phyloP scores from a whole-genome alignment of 2,329 filamentous ascomycete species.

The Colletotrichum brevisporum region DNA sequence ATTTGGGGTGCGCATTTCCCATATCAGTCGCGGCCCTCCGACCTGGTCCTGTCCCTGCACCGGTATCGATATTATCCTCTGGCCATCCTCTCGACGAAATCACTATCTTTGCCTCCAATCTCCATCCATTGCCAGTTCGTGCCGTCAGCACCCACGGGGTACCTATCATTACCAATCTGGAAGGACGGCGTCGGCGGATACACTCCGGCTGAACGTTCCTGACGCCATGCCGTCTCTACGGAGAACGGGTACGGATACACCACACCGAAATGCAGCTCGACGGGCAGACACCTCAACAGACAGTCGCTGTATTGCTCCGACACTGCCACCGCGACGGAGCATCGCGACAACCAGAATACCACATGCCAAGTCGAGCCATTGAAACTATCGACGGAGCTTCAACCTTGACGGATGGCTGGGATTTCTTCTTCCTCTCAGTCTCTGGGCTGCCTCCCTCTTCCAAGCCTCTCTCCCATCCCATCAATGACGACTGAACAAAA shows the following conservation, averaged over 20 bases:
- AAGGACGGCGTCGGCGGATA: conserved; percentile 4
- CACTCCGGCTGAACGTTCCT: background rate
- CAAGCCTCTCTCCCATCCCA: background rate
- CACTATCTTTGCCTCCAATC: conserved; percentile 11
- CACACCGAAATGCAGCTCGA: background rate
- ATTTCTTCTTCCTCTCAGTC: conserved; percentile 16
- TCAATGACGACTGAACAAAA: background rate
- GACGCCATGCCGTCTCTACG: background rate
- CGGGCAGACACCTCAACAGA: conserved; percentile 4
- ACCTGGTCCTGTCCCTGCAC: conserved; percentile 18
- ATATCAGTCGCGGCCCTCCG: conserved; percentile 5
- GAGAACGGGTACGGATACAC: too few relatives aligned
- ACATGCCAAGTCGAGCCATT: conserved; percentile 28
- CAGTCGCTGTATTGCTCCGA: background rate
- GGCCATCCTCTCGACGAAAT: background rate
- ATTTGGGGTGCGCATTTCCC: conserved; percentile 10
- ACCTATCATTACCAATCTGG: conserved; percentile 7
- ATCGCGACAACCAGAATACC: conserved; percentile 14
- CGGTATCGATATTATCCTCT: background rate
- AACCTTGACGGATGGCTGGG: background rate
- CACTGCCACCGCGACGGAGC: conserved; percentile 24
- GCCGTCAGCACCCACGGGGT: background rate
- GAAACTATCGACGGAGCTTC: conserved; percentile 31
- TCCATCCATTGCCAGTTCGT: background rate
- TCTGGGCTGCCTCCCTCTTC: conserved; percentile 16